Evolutionary conservation across 768 basidiomycete species (phyloP), one percentile per base, ranked within the genome.

Genomic region (Psilocybe cyanescens): DNA sequence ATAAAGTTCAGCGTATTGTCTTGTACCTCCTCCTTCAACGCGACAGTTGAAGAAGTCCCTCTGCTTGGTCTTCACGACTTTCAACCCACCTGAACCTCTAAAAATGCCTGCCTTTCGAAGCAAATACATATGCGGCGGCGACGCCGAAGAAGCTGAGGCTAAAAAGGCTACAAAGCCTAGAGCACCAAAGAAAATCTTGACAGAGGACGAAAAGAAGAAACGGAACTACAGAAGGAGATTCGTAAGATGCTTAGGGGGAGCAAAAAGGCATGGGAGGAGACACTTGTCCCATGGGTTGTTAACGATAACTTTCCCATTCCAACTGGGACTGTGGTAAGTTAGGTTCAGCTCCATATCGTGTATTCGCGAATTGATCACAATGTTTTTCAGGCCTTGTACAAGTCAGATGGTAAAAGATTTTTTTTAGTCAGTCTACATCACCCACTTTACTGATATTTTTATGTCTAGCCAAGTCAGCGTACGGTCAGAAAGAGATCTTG

Each of bases 221-320:
- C 48, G 11, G 35, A 33, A 6, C 8, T 37, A 3, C 57, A 17
- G n/a, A 58, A 58, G 57, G n/a, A 33, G 35, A 17, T 24, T 17
- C 57, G 33, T 3, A 17, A 49, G 33, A 41, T 30, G n/a, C 14
- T 44, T 12, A n/a, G 41, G 4, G 41, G 5, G 14, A 44, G 14
- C n/a, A 58, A 51, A 28, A 24, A 58, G 29, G 35, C 24, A 4
- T 58, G 57, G 57, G 57, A 58, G 24, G 57, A 47, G n/a, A 58
- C 31, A 8, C 35, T 58, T 4, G 48, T 49, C 9, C 46, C 57
- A n/a, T 58, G 48, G 57, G 17, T 31, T 24, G 17, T 19, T 8
- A 33, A 58, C 4, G 29, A 28, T 24, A 24, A 11, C 4, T 58
- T 58, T 39, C 24, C 4, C 9, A 14, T 58, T 24, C 47, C 57